Conservation (phyloP, 306 rosid species). For the Spatholobus suberectus region DNA sequence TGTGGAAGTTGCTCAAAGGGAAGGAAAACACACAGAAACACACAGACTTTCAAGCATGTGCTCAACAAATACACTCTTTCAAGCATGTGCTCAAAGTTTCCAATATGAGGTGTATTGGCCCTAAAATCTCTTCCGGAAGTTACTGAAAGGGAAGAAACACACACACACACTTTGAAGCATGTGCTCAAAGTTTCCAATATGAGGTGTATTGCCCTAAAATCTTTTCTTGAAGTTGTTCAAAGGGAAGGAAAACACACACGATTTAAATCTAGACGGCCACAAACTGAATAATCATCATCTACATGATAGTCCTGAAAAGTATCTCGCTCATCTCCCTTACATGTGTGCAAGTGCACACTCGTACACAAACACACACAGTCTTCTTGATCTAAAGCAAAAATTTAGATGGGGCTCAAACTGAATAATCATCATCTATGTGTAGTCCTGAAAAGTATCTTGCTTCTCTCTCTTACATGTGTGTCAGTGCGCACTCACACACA, state of each 20-base stretch:
- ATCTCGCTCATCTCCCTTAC: neutral
- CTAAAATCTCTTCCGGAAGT: neutral
- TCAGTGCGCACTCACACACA: neutral
- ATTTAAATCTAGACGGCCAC: neutral
- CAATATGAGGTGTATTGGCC: neutral
- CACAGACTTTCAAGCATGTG: neutral
- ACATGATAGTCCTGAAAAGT: neutral
- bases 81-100: neutral
- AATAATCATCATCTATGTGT: slow-evolving; percentile 1
- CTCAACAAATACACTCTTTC: no score
- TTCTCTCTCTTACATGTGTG: neutral
- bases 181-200: no score
- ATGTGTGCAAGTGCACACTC: neutral
- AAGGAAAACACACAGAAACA: neutral
- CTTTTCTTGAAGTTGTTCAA: no score
- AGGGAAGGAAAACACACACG: neutral
- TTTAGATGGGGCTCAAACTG: slow-evolving; percentile 1
- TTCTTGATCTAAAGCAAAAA: neutral
- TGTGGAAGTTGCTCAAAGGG: slow-evolving; percentile 5
- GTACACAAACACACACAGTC: neutral
- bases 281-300: slow-evolving; percentile 16
- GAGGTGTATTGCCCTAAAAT: no score
- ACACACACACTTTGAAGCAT: no score
- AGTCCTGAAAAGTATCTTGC: neutral
- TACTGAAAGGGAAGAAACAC: neutral